Evolutionary conservation across 768 basidiomycete species (phyloP).

Genomic region (Lactarius tabidus): DNA sequence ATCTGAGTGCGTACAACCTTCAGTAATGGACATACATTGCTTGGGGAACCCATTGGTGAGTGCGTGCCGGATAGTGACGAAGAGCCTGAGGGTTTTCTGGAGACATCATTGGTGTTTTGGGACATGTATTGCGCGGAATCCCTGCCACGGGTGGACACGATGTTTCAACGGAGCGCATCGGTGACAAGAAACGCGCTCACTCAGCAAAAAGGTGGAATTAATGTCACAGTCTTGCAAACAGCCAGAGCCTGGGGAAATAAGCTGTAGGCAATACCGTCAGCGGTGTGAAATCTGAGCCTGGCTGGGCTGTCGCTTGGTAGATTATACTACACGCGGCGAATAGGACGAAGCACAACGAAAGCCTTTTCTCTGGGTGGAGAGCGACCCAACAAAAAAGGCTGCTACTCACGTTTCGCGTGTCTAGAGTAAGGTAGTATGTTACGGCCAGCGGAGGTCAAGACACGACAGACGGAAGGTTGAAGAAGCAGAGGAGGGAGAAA

Average conservation of each 20-base stretch:
- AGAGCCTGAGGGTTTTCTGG: slow-evolving; percentile 66
- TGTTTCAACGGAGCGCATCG: not conserved
- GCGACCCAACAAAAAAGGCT: not conserved
- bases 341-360: not conserved
- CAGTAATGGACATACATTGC: slow-evolving; percentile 42
- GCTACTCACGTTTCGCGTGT: slow-evolving; percentile 14
- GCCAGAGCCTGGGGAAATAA: not conserved
- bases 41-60: slow-evolving; percentile 59
- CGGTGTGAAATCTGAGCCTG: slow-evolving; percentile 1
- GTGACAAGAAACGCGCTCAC: slow-evolving; percentile 6
- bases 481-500: slow-evolving; percentile 1
- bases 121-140: slow-evolving; percentile 29
- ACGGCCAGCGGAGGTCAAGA: slow-evolving; percentile 7
- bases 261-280: not conserved
- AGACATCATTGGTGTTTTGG: slow-evolving; percentile 32
- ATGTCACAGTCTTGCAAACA: slow-evolving; percentile 9
- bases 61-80: slow-evolving; percentile 61
- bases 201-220: not conserved
- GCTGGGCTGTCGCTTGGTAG: not conserved
- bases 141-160: slow-evolving; percentile 14
- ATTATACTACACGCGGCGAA: not conserved
- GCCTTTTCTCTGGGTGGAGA: not conserved
- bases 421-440: not conserved
- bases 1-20: slow-evolving; percentile 15
- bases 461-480: slow-evolving; percentile 15